Base-by-base conservation (phyloP, 2,329 filamentous ascomycete species). In the Ophiostoma ips region DNA sequence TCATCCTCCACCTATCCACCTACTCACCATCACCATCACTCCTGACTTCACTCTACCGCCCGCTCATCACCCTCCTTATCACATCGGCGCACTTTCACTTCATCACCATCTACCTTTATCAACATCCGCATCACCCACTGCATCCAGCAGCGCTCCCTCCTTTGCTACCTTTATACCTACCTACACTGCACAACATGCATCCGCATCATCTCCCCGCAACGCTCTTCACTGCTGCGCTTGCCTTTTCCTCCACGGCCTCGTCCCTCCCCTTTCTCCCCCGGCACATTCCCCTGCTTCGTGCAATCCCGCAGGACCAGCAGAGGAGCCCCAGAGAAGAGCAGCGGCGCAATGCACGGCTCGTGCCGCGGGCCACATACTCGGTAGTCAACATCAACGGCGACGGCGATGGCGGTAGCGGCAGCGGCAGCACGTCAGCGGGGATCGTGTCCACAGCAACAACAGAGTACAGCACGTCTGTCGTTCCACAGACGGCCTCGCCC, bases 381-480 rank as follows among this genome's bases (percentile, higher is more conserved):
- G 62, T 67, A 2, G 63, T 67, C 24, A 62, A 64, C 7, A 66
- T 67, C 51, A 60, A 66, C 43, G 64, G 56, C 36, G 56, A 52
- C 18, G 38, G 38, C 19, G 40, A 37, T 35, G 33, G 24, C 41
- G 37, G 38, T 18, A 24, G 49, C 19, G 47, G 15, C 16, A 43
- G 30, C 9, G n/a, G 43, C 19, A 35, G 31, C 5, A 35, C 46
- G 5, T 47, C 47, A 3, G 4, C 45, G n/a, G 11, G 24, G 24
- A 0, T 33, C 41, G 41, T 30, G 13, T 24, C 35, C 18, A 15
- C 37, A 9, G 21, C 35, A 2, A 48, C 51, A 5, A 43, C 48
- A 2, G 43, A 48, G 2, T 43, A 46, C 15, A 45, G 48, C 19
- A 51, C 45, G 3, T 16, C 36, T 37, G 8, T 50, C 19, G 18